Conservation (phyloP, 139 green algal genomes). For the Chlamydomonas incerta region DNA sequence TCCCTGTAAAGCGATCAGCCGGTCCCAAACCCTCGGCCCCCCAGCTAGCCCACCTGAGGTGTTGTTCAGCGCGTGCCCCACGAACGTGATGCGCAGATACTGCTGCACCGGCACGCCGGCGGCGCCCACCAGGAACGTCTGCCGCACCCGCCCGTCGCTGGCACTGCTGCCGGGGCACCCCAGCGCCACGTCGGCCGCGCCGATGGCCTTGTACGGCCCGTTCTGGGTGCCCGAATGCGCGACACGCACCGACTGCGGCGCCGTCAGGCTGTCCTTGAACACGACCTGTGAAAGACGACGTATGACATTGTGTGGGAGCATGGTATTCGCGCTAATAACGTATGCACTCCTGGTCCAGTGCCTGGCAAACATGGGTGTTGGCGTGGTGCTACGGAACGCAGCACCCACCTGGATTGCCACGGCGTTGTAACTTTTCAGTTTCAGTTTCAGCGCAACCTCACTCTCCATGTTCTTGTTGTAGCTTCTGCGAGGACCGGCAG, state of each 20-base stretch:
- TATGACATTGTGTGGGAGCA: too few species aligned
- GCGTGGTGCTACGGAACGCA: too few species aligned
- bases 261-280: not conserved
- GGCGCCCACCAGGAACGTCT: not conserved
- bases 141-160: not conserved
- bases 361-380: too few species aligned
- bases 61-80: constrained; percentile 44
- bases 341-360: too few species aligned
- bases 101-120: constrained; percentile 44
- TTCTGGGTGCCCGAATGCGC: not conserved
- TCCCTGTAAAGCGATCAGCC: too few species aligned
- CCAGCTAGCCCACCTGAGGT: not conserved
- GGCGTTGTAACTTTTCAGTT: not conserved
- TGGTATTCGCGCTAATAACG: too few species aligned
- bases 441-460: constrained; percentile 44
- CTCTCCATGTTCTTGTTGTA: constrained; percentile 48
- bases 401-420: constrained; percentile 55
- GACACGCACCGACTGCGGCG: not conserved
- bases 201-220: not conserved
- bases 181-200: not conserved
- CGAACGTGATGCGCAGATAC: constrained; percentile 62
- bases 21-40: too few species aligned
- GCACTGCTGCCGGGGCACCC: not conserved
- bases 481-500: too few species aligned
- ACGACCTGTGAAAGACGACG: too few species aligned